Base-by-base conservation (phyloP, 345 rosid genomes). In the Melaleuca quinquenervia region DNA sequence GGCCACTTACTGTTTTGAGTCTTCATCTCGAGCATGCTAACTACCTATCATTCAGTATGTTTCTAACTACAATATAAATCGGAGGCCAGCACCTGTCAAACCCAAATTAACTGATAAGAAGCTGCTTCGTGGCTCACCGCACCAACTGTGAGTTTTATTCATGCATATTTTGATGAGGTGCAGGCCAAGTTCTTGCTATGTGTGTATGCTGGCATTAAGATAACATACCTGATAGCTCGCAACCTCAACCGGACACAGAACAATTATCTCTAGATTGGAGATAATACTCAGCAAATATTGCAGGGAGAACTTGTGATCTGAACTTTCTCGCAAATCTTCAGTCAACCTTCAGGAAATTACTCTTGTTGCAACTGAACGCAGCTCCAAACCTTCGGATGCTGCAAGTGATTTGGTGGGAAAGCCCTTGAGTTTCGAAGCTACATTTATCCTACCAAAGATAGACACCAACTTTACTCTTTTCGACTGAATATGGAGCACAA, bases 301-400 rank as follows among this genome's bases (percentile, higher is more conserved):
- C 89, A 41, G 98, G 94, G 85, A 94, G 95, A 88, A 98, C 99
- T 85, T 93, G 91, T 49, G 98, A 91, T 88, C 90, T 97, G 83
- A 96, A 90, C 89, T 88, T 94, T 91, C 96, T 96, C 22, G 93
- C 89, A 29, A 96, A 94, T 90, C 95, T 97, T 88, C 98, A 94
- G 88, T 93, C 99, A 87, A 97, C 84, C 99, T 96, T 89, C 99
- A 93, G 88, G 99, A 95, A 93, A 96, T 94, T 54, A 94, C 97
- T 82, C 88, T 97, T 45, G 92, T 97, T 86, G 96, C 99, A 80
- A 96, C 96, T 70, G 98, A 96, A 85, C 87, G 89, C 21, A 82
- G 88, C 64, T 90, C 92, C 14, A 80, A 88, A 56, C 96, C 98
- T 87, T 90, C 98, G 27, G 95, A 96, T 91, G 92, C 89, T 91